Evolutionary conservation across 768 basidiomycete species (phyloP), one percentile per base, ranked within the genome.

Genomic region (Calocera cornea): DNA sequence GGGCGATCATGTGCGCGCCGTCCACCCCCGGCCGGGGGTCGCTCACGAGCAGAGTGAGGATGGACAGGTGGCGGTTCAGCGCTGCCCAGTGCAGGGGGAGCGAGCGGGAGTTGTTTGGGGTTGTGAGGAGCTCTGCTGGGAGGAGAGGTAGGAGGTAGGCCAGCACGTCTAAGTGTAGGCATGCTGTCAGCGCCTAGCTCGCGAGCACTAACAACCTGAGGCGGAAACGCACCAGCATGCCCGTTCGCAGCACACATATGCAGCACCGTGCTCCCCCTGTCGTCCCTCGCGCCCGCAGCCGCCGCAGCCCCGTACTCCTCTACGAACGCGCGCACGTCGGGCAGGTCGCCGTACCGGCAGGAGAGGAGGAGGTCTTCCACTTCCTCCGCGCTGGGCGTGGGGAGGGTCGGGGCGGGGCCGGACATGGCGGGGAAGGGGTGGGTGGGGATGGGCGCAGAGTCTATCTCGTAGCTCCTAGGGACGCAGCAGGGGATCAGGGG

Each of bases 71-170:
- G 1, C 82, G 79, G 75, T 97, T 97, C 41, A 93, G 76, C 1
- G 89, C 85, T 0, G 94, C 93, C 94, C 94, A 97, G 73, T 97
- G 95, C 5, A 97, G 77, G 7, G 95, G 83, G 1, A 90, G 95
- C 29, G 94, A 95, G 65, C 85, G 82, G 0, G 89, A 81, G 33
- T 75, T 75, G 73, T 97, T 97, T 68, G 83, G 83, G 0, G 80
- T 78, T 1, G 85, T 77, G 24, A 93, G 73, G 7, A 91, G 76
- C 1, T 81, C 75, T 12, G 87, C 74, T 1, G 80, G 76, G 19
- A 83, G 72, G 66, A 85, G 74, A 1, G 90, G 83, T 2, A 95
- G 81, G 16, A 97, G 81, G 72, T 85, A 86, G 60, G 86, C 80
- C 50, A 97, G 82, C 11, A 91, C 74, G 70, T 93, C 93, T 95